Evolutionary conservation across 73 alveolate genomes (phyloP).

Genomic region (Symbiodinium natans): DNA sequence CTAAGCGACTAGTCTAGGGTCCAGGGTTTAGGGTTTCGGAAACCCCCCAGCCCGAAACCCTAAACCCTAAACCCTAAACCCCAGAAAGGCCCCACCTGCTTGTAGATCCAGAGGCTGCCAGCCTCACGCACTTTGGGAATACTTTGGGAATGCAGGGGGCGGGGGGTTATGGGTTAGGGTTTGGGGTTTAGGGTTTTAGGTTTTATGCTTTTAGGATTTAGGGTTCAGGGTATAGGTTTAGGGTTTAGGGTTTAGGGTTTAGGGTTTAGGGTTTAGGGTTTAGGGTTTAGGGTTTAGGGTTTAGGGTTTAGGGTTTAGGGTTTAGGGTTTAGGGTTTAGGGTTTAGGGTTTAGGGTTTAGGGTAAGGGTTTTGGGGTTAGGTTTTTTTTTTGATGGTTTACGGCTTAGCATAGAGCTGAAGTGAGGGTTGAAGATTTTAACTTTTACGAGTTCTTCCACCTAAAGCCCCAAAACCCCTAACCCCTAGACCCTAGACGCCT

Average conservation of each 20-base stretch:
- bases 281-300: neutral
- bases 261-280: neutral
- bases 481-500: too few relatives aligned
- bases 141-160: neutral
- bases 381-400: neutral
- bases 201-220: too few relatives aligned
- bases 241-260: neutral
- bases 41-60: too few relatives aligned
- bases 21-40: too few relatives aligned
- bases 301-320: neutral
- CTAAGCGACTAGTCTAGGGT: too few relatives aligned
- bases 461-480: neutral
- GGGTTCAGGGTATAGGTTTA: neutral
- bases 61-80: too few relatives aligned
- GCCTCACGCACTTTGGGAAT: neutral
- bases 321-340: neutral
- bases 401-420: neutral
- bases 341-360: neutral
- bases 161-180: neutral
- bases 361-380: too few relatives aligned
- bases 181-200: neutral
- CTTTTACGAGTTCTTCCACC: neutral
- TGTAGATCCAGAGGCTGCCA: constrained; percentile 72
- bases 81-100: constrained; percentile 79
- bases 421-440: neutral